phyloP scores from a whole-genome alignment of 495 filamentous ascomycete species.

The Copromyces sp. region DNA sequence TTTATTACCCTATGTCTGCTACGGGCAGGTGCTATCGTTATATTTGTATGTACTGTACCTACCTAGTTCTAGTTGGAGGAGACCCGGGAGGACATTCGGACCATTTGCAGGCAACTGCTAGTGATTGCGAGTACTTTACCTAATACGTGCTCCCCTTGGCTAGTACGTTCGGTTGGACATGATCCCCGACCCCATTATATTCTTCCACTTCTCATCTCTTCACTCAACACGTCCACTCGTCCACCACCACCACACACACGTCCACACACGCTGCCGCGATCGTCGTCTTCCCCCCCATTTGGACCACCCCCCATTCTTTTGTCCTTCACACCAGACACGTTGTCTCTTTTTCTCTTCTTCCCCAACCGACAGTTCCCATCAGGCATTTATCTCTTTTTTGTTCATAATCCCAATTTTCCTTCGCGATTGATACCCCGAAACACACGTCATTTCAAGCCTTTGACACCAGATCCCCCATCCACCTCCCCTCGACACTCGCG shows the following conservation, averaged over 20 bases:
- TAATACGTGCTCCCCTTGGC: neutral
- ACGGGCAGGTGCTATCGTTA: neutral
- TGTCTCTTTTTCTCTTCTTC: neutral
- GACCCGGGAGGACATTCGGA: neutral
- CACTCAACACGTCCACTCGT: neutral
- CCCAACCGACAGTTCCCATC: neutral
- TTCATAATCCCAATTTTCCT: neutral
- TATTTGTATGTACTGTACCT: neutral
- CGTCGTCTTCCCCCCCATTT: neutral
- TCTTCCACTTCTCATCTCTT: neutral
- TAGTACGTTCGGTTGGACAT: neutral
- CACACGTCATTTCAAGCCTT: neutral
- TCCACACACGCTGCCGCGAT: neutral
- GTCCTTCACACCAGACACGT: neutral
- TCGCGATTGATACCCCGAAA: neutral
- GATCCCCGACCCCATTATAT: neutral
- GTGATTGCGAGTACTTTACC: too few species aligned
- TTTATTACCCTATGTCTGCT: neutral
- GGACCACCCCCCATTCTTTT: neutral
- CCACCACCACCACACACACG: neutral
- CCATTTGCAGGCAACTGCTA: neutral
- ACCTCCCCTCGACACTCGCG: neutral
- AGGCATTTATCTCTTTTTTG: neutral
- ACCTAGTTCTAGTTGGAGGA: neutral
- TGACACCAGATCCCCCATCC: neutral